Conservation (phyloP, 768 basidiomycete genomes). For the Pleurotus platypus region DNA sequence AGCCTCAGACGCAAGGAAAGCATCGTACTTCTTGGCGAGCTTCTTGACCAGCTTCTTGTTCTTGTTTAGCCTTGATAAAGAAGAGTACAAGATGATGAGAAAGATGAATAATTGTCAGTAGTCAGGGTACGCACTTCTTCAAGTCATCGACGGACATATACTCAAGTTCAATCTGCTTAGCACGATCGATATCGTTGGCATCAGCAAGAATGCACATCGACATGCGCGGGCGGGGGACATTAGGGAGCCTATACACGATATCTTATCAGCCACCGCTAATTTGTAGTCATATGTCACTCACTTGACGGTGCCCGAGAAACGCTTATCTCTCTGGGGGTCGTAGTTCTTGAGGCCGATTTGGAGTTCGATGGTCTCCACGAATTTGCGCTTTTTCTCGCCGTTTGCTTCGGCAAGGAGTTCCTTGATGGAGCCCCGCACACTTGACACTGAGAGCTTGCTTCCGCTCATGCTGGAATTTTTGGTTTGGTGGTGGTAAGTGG, state of each 20-base stretch:
- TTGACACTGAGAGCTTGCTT: slow-evolving; percentile 96
- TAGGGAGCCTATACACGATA: slow-evolving; percentile 67
- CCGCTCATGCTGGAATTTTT: slow-evolving; percentile 19
- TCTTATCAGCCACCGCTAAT: slow-evolving; percentile 7
- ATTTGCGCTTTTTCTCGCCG: slow-evolving; percentile 90
- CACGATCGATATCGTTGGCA: slow-evolving; percentile 97
- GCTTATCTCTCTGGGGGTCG: slow-evolving; percentile 99
- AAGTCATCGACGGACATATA: slow-evolving; percentile 99
- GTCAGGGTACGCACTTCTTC: slow-evolving; percentile 74
- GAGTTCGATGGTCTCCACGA: slow-evolving; percentile 93
- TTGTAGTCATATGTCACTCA: slow-evolving; percentile 28
- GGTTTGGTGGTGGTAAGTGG: background rate
- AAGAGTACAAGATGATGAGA: background rate
- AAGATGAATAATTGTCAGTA: background rate
- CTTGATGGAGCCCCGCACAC: slow-evolving; percentile 98
- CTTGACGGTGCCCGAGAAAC: slow-evolving; percentile 99
- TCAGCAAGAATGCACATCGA: slow-evolving; percentile 99
- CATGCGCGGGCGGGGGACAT: slow-evolving; percentile 98
- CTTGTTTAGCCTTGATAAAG: slow-evolving; percentile 79
- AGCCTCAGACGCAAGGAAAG: slow-evolving; percentile 95
- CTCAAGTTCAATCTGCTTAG: slow-evolving; percentile 95
- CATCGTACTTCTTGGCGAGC: slow-evolving; percentile 99
- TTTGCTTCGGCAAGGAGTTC: slow-evolving; percentile 81
- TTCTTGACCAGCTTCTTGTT: slow-evolving; percentile 99
- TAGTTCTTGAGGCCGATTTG: slow-evolving; percentile 99